Percentiles rank a stretch among this genome's conserved stretches.
These are phyloP conservation scores for Bipolaris victoriae DNA, from an alignment of 2,329 filamentous ascomycete species.

Conservation along the genomic window DNA sequence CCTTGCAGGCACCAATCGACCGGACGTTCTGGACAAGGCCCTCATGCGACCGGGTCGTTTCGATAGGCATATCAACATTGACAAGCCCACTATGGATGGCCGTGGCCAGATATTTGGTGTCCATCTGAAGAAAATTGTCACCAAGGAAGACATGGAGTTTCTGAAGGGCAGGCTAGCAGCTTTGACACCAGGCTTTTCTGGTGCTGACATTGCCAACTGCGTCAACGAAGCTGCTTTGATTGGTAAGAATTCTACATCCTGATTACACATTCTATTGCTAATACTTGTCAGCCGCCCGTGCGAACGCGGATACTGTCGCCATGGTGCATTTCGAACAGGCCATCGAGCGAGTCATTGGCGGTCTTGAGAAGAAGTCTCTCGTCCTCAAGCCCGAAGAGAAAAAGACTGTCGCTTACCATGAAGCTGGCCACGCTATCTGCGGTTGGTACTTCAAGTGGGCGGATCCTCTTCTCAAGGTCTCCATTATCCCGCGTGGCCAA, in stretches of 20 bases:
- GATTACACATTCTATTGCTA: conserved; percentile 42
- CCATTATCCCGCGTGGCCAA: conserved; percentile 95
- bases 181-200: conserved; percentile 93
- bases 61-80: conserved; percentile 94
- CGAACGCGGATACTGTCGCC: conserved; percentile 77
- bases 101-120: conserved; percentile 96
- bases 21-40: conserved; percentile 92
- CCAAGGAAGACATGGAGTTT: conserved; percentile 85
- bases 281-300: conserved; percentile 73
- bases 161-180: conserved; percentile 88
- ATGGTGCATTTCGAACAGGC: conserved; percentile 96
- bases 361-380: conserved; percentile 95
- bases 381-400: conserved; percentile 94
- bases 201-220: conserved; percentile 97
- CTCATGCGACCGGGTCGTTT: conserved; percentile 97
- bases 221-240: conserved; percentile 97
- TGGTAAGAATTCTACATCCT: conserved; percentile 65
- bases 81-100: conserved; percentile 94
- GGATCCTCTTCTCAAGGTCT: conserved; percentile 97
- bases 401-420: conserved; percentile 95
- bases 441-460: conserved; percentile 97
- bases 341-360: conserved; percentile 95
- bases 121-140: conserved; percentile 93
- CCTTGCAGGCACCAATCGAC: conserved; percentile 92
- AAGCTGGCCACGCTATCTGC: conserved; percentile 97